Base-by-base conservation (phyloP, 2,329 filamentous ascomycete species). In the Lasiodiplodia citricola region DNA sequence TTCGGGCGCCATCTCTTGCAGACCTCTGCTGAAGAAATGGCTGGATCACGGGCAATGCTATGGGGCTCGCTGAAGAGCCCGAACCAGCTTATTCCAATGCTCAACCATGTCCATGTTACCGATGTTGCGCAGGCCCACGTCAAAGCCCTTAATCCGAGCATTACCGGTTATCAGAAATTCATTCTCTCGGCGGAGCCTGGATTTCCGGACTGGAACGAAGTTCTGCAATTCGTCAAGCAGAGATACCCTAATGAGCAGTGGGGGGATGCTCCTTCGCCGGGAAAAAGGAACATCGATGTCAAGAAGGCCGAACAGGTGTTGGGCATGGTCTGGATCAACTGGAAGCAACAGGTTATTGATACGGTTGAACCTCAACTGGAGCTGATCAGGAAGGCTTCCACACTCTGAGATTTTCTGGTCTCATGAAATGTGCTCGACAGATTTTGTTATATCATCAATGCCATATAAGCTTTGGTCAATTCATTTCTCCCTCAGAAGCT, bases 41-140 rank as follows among this genome's bases (percentile, higher is more conserved):
- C 71, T 18, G 70, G 73, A 14, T 73, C 72, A 23, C 76, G 75
- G 47, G 67, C 65, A 3, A 67, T 72, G 66, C 68, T 78, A 56
- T 73, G 70, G 69, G 21, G 14, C 25, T 55, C 65, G 47, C 35
- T 71, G 21, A 60, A 65, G 13, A 62, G 66, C 8, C 66, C 66
- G 4, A 60, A 70, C 18, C 75, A 74, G 3, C 25, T 56, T 0
- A 58, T 72, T n/a, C 68, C 70, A 2, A 68, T 69, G 8, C n/a
- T 58, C 1, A 67, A 68, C 8, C 31, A 16, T n/a, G 72, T 77
- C 0, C 72, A 78, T 28, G 72, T 77, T 4, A 63, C 70, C n/a
- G 74, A 78, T 50, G 73, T 77, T 23, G 74, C 75, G 1, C 55
- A 70, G 28, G 73, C 73, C 25, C 76, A 78, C 44, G 23, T 77